A percentile compares a stretch with the other conserved stretches of the same genome.
phyloP scores from a whole-genome alignment of 805 yeast genomes.

The Lipomyces anomalus region DNA sequence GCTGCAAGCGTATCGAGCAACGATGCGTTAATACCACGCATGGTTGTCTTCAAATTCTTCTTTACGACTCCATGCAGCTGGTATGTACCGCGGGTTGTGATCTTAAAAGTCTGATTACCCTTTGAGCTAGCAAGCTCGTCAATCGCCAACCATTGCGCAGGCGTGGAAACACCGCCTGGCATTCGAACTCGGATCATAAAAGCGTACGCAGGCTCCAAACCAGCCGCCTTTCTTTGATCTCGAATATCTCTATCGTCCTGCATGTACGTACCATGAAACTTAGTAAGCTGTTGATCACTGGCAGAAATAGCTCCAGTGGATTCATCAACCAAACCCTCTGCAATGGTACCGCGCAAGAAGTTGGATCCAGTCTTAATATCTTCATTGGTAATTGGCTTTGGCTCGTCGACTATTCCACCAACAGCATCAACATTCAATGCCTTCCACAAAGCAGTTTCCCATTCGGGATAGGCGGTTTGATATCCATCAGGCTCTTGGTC shows the following conservation, averaged over 20 bases:
- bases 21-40: conserved; percentile 86
- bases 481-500: conserved; percentile 97
- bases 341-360: conserved; percentile 88
- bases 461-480: conserved; percentile 79
- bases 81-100: conserved; percentile 95
- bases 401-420: conserved; percentile 83
- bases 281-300: conserved; percentile 86
- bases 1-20: conserved; percentile 95
- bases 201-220: conserved; percentile 91
- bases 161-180: conserved; percentile 88
- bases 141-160: conserved; percentile 80
- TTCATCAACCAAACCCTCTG: conserved; percentile 71
- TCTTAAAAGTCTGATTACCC: conserved; percentile 89
- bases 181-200: conserved; percentile 94
- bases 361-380: conserved; percentile 87
- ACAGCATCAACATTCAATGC: conserved; percentile 80
- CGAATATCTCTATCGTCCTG: conserved; percentile 97
- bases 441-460: conserved; percentile 84
- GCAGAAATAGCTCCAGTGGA: conserved; percentile 90
- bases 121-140: conserved; percentile 71
- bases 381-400: conserved; percentile 85
- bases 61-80: conserved; percentile 93
- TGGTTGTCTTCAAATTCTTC: conserved; percentile 79
- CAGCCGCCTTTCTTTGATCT: conserved; percentile 86
- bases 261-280: conserved; percentile 97